Base-by-base conservation (phyloP, 352 stramenopile species). In the Stramenopiles sp. region DNA sequence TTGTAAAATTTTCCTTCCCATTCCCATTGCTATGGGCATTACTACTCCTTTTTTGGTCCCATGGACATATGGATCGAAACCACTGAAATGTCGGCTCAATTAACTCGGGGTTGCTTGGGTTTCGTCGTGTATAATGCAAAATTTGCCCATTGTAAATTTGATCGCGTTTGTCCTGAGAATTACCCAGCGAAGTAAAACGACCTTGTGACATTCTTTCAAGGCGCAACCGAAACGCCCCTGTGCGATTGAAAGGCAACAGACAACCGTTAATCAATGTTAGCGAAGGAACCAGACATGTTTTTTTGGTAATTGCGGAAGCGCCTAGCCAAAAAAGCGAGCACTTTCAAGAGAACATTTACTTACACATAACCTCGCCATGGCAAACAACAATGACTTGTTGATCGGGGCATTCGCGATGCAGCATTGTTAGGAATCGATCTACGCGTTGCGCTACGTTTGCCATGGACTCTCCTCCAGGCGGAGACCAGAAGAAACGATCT, bases 61-160 rank as follows among this genome's bases (percentile, higher is more conserved):
- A 94, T 25, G 90, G 90, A 84, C 90, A 94, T 75, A 94, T 90
- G 0, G 90, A 93, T n/a, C 90, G 90, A 84, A 94, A 89, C 81
- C 93, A 89, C 67, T 90, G 92, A 76, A 94, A 94, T 81, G 87
- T 93, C n/a, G 90, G 88, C n/a, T 89, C 88, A 83, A 92, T 88
- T 55, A 14, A 4, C 39, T 88, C 87, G 0, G 89, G 88, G 0
- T 88, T 93, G 30, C 82, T 80, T n/a, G 91, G 91, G 80, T 95
- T 86, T 0, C 83, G 87, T 14, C 91, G 88, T 32, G 90, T 94
- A 86, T 94, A 95, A 83, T 94, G 90, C 80, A 95, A 83, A 76
- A 95, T 91, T 81, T 93, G 89, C 0, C 90, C 91, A 82, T 95
- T 95, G 84, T 95, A 89, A 67, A 95, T 91, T 86, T 94, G 91